Evolutionary conservation across 108 stramenopile genomes (phyloP), one percentile per base, ranked within the genome.

Genomic region (Skeletonema costatum): DNA sequence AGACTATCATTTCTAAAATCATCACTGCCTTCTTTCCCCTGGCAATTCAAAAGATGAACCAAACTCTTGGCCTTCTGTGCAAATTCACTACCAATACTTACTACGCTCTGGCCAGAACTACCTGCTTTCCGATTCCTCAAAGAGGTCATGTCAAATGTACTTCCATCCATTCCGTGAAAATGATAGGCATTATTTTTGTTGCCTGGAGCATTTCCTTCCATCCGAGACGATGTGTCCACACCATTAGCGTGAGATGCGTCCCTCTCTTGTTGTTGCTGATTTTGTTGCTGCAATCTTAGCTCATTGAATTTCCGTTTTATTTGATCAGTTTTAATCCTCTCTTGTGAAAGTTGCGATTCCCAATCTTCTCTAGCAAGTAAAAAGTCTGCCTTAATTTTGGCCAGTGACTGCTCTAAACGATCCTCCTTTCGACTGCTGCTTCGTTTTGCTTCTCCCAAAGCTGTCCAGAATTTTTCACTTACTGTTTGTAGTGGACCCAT

Each of bases 351-450:
- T 69, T 80, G 73, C 14, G 68, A 72, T 64, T 80, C 79, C 66
- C 73, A 71, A 53, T 80, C 79, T 80, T 90, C 92, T 70, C 88
- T 82, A 0, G 91, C 92, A 79, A 95, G 71, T 73, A 95, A 77
- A 81, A 85, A 95, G 10, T 95, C 94, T 30, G 87, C 92, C 87
- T 95, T 95, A 21, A 92, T 81, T 46, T 88, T 91, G 60, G 85
- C 94, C 35, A 95, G 63, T 19, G 87, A 76, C 62, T 95, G 92
- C 62, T 95, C 94, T 65, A 95, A 71, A 39, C 73, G 71, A 58
- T 92, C 91, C 58, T 91, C 89, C 58, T 89, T 91, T 59, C 81
- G 80, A 4, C 68, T 70, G 32, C 87, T 85, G 38, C 53, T 68
- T 32, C 86, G 83, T 51, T 88, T 89, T 14, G 87, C 87, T 44